Conservation (phyloP, 1,284 basidiomycete species). For the Pyrrhoderma lamaoense region DNA sequence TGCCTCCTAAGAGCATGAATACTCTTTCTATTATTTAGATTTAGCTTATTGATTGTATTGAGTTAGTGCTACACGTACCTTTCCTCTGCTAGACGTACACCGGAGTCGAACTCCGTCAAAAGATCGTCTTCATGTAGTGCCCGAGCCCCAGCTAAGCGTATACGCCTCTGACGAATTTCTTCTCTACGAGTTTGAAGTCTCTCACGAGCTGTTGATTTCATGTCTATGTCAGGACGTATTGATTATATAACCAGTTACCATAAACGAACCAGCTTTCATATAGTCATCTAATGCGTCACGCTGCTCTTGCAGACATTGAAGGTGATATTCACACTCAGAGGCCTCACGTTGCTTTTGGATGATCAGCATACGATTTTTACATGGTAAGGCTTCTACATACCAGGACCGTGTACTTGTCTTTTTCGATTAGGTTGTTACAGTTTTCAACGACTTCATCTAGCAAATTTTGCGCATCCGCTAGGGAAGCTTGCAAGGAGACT, state of each 20-base stretch:
- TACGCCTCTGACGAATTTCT: conserved; percentile 40
- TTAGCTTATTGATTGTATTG: conserved; percentile 1
- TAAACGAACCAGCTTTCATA: conserved; percentile 5
- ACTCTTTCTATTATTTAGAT: conserved; percentile 32
- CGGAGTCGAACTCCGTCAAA: conserved; percentile 28
- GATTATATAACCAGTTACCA: not conserved
- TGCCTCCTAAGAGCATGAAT: conserved; percentile 40
- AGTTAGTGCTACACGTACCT: conserved; percentile 32
- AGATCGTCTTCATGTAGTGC: conserved; percentile 35
- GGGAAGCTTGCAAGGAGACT: conserved; percentile 14
- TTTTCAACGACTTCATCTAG: conserved; percentile 11
- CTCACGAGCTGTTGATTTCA: conserved; percentile 23
- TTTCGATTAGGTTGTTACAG: conserved; percentile 13
- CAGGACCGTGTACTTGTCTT: conserved; percentile 1
- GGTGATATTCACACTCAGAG: conserved; percentile 13
- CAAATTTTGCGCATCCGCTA: conserved; percentile 12
- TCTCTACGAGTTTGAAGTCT: conserved; percentile 31
- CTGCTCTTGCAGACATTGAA: conserved; percentile 15
- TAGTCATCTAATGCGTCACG: conserved; percentile 11
- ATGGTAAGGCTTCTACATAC: conserved; percentile 2
- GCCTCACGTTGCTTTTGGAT: conserved; percentile 11
- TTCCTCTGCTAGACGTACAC: conserved; percentile 35
- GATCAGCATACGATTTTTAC: not conserved
- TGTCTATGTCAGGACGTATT: not conserved
- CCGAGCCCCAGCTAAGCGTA: conserved; percentile 40